Evolutionary conservation across 495 filamentous ascomycete genomes (phyloP).

Genomic region (Niebla homalea): DNA sequence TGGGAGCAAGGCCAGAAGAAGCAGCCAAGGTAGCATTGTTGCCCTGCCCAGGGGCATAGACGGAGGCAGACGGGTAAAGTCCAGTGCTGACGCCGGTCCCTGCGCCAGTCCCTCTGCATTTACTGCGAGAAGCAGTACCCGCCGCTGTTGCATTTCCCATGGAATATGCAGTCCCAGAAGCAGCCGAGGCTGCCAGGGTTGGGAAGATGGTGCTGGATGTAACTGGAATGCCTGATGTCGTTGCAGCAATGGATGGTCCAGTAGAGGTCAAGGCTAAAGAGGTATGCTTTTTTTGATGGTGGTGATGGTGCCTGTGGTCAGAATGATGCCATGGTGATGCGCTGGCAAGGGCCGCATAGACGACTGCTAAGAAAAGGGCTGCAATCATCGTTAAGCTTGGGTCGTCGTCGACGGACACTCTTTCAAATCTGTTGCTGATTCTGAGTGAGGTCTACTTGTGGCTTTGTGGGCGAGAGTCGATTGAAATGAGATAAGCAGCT

Average conservation of each 20-base stretch:
- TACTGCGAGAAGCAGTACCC: not conserved
- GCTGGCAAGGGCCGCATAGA: not conserved
- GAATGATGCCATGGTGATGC: constrained; percentile 1
- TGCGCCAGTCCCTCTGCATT: not conserved
- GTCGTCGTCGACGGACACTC: not conserved
- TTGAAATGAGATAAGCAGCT: too few species aligned
- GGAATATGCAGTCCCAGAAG: not conserved
- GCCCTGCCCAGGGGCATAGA: not conserved
- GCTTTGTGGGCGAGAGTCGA: not conserved
- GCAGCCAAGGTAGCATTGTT: constrained; percentile 1
- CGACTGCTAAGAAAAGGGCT: not conserved
- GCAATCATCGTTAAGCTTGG: not conserved
- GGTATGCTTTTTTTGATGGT: constrained; percentile 1
- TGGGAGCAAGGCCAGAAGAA: not conserved
- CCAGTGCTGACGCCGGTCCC: not conserved
- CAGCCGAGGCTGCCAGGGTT: not conserved
- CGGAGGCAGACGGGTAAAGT: not conserved
- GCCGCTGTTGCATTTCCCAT: too few species aligned
- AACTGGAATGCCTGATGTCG: not conserved
- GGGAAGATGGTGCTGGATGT: not conserved
- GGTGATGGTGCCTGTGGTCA: not conserved
- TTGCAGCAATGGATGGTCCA: not conserved
- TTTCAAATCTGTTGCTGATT: not conserved
- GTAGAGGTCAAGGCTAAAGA: not conserved
- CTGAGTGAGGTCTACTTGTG: not conserved